Evolutionary conservation across 2,329 filamentous ascomycete species (phyloP).

Genomic region (Dryadomyces quercivorus): DNA sequence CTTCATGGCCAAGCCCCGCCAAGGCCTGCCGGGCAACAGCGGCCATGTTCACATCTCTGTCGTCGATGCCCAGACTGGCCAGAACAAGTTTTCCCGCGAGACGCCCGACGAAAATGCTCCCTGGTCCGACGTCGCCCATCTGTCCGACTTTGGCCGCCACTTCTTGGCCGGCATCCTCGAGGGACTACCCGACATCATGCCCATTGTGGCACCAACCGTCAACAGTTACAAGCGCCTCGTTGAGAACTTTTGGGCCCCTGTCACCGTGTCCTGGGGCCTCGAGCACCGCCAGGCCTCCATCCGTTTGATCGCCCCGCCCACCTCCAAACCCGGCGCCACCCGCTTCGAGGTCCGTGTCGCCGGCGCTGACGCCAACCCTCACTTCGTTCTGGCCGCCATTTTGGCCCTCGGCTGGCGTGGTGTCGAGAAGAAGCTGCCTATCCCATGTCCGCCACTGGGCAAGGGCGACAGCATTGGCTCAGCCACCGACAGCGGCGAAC

Average conservation of each 20-base stretch:
- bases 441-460: constrained; percentile 69
- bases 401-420: constrained; percentile 83
- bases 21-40: constrained; percentile 85
- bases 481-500: constrained; percentile 54
- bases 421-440: constrained; percentile 80
- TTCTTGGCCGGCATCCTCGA: constrained; percentile 86
- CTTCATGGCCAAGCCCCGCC: constrained; percentile 96
- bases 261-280: constrained; percentile 93
- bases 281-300: constrained; percentile 92
- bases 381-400: constrained; percentile 76
- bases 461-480: constrained; percentile 76
- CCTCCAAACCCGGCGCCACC: constrained; percentile 71
- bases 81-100: constrained; percentile 73
- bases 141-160: constrained; percentile 82
- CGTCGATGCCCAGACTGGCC: constrained; percentile 64
- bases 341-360: constrained; percentile 87
- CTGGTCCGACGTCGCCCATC: constrained; percentile 62
- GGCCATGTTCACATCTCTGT: constrained; percentile 94
- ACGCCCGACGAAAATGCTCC: constrained; percentile 56
- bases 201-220: constrained; percentile 81
- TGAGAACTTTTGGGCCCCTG: constrained; percentile 98
- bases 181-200: constrained; percentile 91
- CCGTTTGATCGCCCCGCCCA: constrained; percentile 79
- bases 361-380: constrained; percentile 87
- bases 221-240: constrained; percentile 98